A percentile compares a stretch with the other conserved stretches of the same genome.
Conservation (phyloP, 108 stramenopile species). For the Conticribra weissflogii region DNA sequence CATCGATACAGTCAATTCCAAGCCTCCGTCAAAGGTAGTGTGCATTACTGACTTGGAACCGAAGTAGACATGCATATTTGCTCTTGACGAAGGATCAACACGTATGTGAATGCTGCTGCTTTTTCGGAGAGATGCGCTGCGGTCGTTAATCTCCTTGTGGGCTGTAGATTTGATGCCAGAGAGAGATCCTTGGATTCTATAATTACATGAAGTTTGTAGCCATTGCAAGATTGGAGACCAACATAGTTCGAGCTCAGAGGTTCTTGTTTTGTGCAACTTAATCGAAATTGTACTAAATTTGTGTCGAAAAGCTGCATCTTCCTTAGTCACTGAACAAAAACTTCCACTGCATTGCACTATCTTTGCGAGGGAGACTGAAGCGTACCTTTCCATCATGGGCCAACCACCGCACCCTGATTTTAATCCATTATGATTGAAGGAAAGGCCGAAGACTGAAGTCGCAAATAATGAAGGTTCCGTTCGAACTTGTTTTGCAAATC, state of each 20-base stretch:
- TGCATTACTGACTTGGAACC: slow-evolving; percentile 31
- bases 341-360: slow-evolving; percentile 31
- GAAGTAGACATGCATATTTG: slow-evolving; percentile 26
- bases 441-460: slow-evolving; percentile 30
- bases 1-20: slow-evolving; percentile 26
- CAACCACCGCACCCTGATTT: slow-evolving; percentile 2
- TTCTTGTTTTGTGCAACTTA: slow-evolving; percentile 15
- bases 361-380: slow-evolving; percentile 6
- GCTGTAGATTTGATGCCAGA: slow-evolving; percentile 8
- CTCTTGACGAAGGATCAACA: slow-evolving; percentile 22
- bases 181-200: slow-evolving; percentile 32
- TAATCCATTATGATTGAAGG: slow-evolving; percentile 10
- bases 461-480: slow-evolving; percentile 14
- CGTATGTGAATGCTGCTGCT: slow-evolving; percentile 27
- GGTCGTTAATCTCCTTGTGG: not conserved
- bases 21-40: slow-evolving; percentile 27
- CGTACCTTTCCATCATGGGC: slow-evolving; percentile 31
- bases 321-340: slow-evolving; percentile 26
- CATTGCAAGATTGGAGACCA: slow-evolving; percentile 50
- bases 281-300: slow-evolving; percentile 31
- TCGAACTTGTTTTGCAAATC: slow-evolving; percentile 3
- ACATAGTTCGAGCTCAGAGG: slow-evolving; percentile 10
- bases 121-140: slow-evolving; percentile 2
- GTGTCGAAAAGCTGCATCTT: slow-evolving; percentile 3
- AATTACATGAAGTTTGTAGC: slow-evolving; percentile 37